Conservation (phyloP, 768 basidiomycete species). For the Amanita pallidorosea region DNA sequence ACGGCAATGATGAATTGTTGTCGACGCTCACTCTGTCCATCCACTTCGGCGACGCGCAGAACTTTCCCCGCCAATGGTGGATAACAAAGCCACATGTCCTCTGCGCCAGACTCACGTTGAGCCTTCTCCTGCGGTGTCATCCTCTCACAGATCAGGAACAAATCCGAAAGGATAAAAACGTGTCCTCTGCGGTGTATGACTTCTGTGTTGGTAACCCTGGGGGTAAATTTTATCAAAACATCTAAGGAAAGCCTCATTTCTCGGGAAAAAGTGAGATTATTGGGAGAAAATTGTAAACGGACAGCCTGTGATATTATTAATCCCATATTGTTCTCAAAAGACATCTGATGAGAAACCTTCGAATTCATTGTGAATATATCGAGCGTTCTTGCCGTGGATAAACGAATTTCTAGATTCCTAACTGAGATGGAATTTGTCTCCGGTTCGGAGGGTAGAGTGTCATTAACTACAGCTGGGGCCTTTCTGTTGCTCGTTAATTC, state of each 20-base stretch:
- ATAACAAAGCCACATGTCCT: slow-evolving; percentile 89
- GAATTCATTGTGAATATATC: slow-evolving; percentile 96
- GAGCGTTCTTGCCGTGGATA: slow-evolving; percentile 68
- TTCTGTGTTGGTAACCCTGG: slow-evolving; percentile 63
- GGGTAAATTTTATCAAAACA: slow-evolving; percentile 66
- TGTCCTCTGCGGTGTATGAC: slow-evolving; percentile 71
- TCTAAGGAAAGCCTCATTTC: slow-evolving; percentile 64
- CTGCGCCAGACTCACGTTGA: slow-evolving; percentile 37
- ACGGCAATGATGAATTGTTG: not conserved
- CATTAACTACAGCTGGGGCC: not conserved
- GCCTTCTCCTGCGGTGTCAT: slow-evolving; percentile 59
- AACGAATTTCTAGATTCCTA: slow-evolving; percentile 68
- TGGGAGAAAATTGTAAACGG: slow-evolving; percentile 81
- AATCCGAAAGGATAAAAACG: slow-evolving; percentile 83
- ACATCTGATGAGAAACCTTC: slow-evolving; percentile 42
- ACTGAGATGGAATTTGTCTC: slow-evolving; percentile 50
- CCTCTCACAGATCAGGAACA: slow-evolving; percentile 85
- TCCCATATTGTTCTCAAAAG: not conserved
- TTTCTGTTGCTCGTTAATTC: not conserved
- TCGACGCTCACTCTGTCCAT: slow-evolving; percentile 42
- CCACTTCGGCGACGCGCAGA: slow-evolving; percentile 54
- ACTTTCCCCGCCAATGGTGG: slow-evolving; percentile 95
- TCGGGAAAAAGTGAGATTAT: slow-evolving; percentile 67
- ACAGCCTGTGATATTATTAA: slow-evolving; percentile 46
- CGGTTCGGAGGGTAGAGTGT: slow-evolving; percentile 5